These are phyloP conservation scores for Cryphonectria radicalis DNA, from an alignment of 2,329 filamentous ascomycete species.

Conservation along the genomic window DNA sequence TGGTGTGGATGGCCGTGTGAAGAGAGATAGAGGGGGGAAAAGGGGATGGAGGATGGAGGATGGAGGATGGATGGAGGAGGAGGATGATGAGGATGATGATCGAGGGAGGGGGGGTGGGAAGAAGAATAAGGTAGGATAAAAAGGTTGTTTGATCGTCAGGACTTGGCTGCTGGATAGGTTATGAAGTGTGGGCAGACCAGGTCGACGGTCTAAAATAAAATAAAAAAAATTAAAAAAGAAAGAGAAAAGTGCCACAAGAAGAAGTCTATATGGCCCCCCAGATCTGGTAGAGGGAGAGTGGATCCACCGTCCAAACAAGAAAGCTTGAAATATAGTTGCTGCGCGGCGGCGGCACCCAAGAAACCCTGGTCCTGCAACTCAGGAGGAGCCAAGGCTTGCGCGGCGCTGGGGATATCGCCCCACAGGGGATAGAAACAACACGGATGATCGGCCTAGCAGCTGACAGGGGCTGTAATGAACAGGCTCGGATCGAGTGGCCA, in stretches of 20 bases:
- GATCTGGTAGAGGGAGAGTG: constrained; percentile 26
- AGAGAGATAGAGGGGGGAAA: constrained; percentile 3
- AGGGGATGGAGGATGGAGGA: constrained; percentile 10
- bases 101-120: neutral
- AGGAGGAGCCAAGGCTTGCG: constrained; percentile 31
- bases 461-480: constrained; percentile 29
- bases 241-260: constrained; percentile 17
- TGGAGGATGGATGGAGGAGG: neutral
- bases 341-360: constrained; percentile 30
- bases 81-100: constrained; percentile 6
- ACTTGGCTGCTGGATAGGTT: constrained; percentile 6
- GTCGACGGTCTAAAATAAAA: constrained; percentile 24
- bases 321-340: constrained; percentile 30
- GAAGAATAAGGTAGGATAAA: neutral
- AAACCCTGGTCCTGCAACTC: constrained; percentile 31
- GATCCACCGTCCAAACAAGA: constrained; percentile 27
- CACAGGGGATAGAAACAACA: constrained; percentile 25
- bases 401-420: constrained; percentile 31
- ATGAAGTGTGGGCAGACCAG: constrained; percentile 17
- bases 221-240: constrained; percentile 16
- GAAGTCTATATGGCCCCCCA: constrained; percentile 24
- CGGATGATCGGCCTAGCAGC: constrained; percentile 29
- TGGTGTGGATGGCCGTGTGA: neutral
- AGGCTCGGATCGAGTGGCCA: constrained; percentile 13
- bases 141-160: constrained; percentile 16